Evolutionary conservation across 2,329 filamentous ascomycete species (phyloP).

Genomic region (Orbilia ellipsospora): DNA sequence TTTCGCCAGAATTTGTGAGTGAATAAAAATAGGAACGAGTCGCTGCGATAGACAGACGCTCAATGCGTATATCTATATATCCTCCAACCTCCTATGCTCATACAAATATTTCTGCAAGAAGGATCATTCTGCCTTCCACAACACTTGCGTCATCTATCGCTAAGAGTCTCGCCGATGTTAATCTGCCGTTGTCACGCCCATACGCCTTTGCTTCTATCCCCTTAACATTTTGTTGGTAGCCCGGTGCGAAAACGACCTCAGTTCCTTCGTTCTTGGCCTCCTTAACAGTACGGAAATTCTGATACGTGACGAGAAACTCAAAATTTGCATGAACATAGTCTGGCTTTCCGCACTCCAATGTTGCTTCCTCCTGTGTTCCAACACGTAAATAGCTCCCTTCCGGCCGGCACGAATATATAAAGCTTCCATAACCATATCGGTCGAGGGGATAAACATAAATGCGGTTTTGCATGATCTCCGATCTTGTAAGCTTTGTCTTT

Average conservation of each 20-base stretch:
- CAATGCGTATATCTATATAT: background rate
- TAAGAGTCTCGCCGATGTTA: background rate
- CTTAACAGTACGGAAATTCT: background rate
- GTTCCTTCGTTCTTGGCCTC: slow-evolving; percentile 16
- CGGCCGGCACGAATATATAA: slow-evolving; percentile 18
- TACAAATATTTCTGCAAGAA: slow-evolving; percentile 20
- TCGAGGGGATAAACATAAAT: slow-evolving; percentile 8
- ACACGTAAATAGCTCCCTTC: slow-evolving; percentile 11
- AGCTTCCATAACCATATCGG: slow-evolving; percentile 9
- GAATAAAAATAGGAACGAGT: too few relatives aligned
- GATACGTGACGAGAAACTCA: slow-evolving; percentile 22
- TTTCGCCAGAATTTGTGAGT: too few relatives aligned
- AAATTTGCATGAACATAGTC: slow-evolving; percentile 31
- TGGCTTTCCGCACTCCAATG: background rate
- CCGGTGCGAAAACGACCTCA: slow-evolving; percentile 20
- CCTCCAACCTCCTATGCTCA: background rate
- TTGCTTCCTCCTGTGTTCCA: slow-evolving; percentile 17
- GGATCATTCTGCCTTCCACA: slow-evolving; percentile 21
- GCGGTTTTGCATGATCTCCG: slow-evolving; percentile 11
- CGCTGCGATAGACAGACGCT: too few relatives aligned
- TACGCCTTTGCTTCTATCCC: slow-evolving; percentile 3
- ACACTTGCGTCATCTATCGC: slow-evolving; percentile 13
- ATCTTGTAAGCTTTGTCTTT: background rate
- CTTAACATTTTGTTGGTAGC: background rate
- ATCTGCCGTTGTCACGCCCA: background rate